Base-by-base conservation (phyloP, 306 rosid species). In the Malus fusca region DNA sequence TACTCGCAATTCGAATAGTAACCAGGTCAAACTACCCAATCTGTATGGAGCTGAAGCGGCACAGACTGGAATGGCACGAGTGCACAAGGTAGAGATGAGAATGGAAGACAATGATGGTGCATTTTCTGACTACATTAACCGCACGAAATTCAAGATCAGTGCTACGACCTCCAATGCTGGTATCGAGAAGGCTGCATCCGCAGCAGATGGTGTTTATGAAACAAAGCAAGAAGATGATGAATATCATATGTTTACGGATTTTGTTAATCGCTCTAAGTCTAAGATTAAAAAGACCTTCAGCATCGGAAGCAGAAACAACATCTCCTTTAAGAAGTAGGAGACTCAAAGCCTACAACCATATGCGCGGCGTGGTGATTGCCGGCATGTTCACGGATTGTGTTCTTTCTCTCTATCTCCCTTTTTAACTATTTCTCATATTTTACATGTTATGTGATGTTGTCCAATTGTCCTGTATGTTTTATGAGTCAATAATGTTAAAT, bases 81-180 rank as follows among this genome's bases (percentile, higher is more conserved):
- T 73, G 58, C 68, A 35, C 56, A 61, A 60, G 58, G 68, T 23
- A 73, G 77, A 18, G 25, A 30, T 44, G 77, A 44, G 33, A 28
- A 19, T 28, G 31, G 69, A 62, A 11, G n/a, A 53, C 48, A 48
- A 14, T 30, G 63, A 59, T 65, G 42, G 42, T 37, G 74, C 81
- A 65, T 76, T 81, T 68, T 77, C 85, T 22, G 85, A 81, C 1
- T 81, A 76, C 78, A 81, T 76, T n/a, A 59, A 61, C 42, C 66
- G 51, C 8, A 56, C 77, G 22, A 66, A 44, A 61, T 18, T 43
- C 11, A 76, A 76, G 74, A 76, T 71, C 56, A 61, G 70, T 66
- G 81, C 81, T 25, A 64, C 31, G 59, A 30, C 72, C 26, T 76
- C 84, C 59, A 81, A 65, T 66, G 69, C 31, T 67, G 84, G 77